Evolutionary conservation across 306 rosid genomes (phyloP), one percentile per base, ranked within the genome.

Genomic region (Vigna trinervia): DNA sequence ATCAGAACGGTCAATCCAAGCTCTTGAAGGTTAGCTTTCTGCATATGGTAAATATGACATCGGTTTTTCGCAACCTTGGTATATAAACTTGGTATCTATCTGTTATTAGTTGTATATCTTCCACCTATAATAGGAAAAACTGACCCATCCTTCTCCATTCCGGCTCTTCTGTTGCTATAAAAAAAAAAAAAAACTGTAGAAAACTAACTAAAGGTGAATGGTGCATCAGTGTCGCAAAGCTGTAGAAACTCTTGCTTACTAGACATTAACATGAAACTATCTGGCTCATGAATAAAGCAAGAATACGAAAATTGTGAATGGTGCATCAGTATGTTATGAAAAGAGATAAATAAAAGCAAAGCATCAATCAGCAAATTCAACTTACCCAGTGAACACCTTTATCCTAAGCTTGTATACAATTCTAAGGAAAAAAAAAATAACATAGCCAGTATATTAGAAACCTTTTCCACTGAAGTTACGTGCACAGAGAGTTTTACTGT

Each of bases 1-100:
- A 73, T 95, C 99, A 22, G 94, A 92, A 83, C 90, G 89, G 84
- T 95, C 99, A 43, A 30, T 90, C 28, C 89, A 90, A 86, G 97
- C 99, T 64, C 97, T 95, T 76, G 99, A 95, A 95, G 99, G 99
- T 91, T 30, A 26, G 76, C 69, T 78, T 81, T 85, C 62, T 71
- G 50, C 48, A 47, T 26, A 28, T 78, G 36, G 57, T 28, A 58
- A 64, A 64, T 60, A 19, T 58, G 28, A 6, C 19, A 38, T 77
- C 68, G 65, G 20, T n/a, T 19, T 30, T 63, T 1, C 0, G 51
- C 39, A 41, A 41, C 12, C 45, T 7, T 8, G 46, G 45, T 1
- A 39, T 8, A 8, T 39, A 39, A 39, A 39, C 8, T 39, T 8
- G 11, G 46, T 41, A 41, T 41, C 12, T 41, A 41, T 41, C 12